phyloP scores from a whole-genome alignment of 2,329 filamentous ascomycete species.

The Lecanoromycetidae sp. region DNA sequence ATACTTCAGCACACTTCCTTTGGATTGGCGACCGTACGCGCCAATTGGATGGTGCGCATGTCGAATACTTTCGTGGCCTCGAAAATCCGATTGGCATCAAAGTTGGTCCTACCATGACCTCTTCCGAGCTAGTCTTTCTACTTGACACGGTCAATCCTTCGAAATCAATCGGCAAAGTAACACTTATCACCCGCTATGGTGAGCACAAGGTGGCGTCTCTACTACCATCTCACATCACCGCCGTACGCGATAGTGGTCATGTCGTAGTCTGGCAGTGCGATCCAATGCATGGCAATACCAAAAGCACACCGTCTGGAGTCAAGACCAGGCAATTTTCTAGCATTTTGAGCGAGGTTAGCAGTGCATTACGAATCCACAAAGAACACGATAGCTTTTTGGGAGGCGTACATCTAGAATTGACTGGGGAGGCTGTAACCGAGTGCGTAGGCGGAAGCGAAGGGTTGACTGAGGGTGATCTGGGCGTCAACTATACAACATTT shows the following conservation, averaged over 20 bases:
- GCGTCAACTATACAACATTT: conserved; percentile 86
- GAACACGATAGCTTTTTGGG: conserved; percentile 76
- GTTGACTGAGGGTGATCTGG: conserved; percentile 75
- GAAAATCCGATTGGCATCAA: conserved; percentile 95
- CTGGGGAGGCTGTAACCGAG: conserved; percentile 91
- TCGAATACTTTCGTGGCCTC: conserved; percentile 95
- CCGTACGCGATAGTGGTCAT: conserved; percentile 60
- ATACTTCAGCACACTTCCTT: conserved; percentile 91
- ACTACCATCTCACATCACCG: conserved; percentile 74
- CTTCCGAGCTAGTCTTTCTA: conserved; percentile 62
- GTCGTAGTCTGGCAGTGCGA: conserved; percentile 94
- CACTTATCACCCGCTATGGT: conserved; percentile 90
- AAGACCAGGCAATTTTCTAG: conserved; percentile 88
- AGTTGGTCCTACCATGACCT: conserved; percentile 74
- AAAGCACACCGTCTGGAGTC: conserved; percentile 58
- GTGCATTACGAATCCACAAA: conserved; percentile 74
- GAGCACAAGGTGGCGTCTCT: conserved; percentile 61
- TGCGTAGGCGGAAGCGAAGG: conserved; percentile 84
- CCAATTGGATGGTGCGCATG: conserved; percentile 82
- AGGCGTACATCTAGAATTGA: conserved; percentile 88
- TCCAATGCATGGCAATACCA: conserved; percentile 84
- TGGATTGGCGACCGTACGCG: conserved; percentile 97
- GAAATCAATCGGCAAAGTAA: conserved; percentile 80
- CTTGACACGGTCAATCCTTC: conserved; percentile 76
- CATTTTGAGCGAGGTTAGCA: conserved; percentile 75